These are phyloP conservation scores for Cercospora brassicicola DNA, from an alignment of 2,329 filamentous ascomycete genomes.

Conservation along the genomic window DNA sequence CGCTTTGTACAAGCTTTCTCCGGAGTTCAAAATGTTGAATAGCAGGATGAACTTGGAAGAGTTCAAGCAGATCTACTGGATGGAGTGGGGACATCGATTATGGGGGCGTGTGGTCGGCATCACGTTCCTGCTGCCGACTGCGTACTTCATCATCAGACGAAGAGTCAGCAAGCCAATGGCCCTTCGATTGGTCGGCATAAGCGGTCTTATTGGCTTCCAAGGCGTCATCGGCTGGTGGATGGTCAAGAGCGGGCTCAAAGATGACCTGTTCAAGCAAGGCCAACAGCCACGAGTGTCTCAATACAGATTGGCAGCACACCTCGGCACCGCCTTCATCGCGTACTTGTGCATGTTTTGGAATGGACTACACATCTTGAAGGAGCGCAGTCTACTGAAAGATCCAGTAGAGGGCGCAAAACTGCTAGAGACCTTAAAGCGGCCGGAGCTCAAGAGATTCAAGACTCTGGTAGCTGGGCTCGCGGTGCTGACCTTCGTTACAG, in stretches of 20 bases:
- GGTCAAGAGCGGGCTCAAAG: slow-evolving; percentile 94
- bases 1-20: slow-evolving; percentile 84
- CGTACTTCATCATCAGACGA: slow-evolving; percentile 81
- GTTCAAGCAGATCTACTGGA: slow-evolving; percentile 98
- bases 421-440: slow-evolving; percentile 63
- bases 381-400: slow-evolving; percentile 69
- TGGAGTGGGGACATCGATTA: slow-evolving; percentile 96
- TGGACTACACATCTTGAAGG: slow-evolving; percentile 78
- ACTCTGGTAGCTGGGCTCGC: slow-evolving; percentile 69
- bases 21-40: slow-evolving; percentile 90
- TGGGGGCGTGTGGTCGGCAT: slow-evolving; percentile 93
- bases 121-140: slow-evolving; percentile 81
- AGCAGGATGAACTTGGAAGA: slow-evolving; percentile 88
- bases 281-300: slow-evolving; percentile 90
- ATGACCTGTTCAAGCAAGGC: slow-evolving; percentile 89
- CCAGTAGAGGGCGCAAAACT: slow-evolving; percentile 55
- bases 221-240: slow-evolving; percentile 99
- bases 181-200: slow-evolving; percentile 75
- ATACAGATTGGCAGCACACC: slow-evolving; percentile 85
- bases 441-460: slow-evolving; percentile 71
- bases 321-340: slow-evolving; percentile 86
- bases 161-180: slow-evolving; percentile 79
- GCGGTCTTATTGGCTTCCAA: slow-evolving; percentile 87
- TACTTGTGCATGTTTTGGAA: slow-evolving; percentile 94
- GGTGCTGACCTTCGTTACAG: slow-evolving; percentile 79